Conservation (phyloP, 805 yeast species). For the Yamadazyma tumulicola region DNA sequence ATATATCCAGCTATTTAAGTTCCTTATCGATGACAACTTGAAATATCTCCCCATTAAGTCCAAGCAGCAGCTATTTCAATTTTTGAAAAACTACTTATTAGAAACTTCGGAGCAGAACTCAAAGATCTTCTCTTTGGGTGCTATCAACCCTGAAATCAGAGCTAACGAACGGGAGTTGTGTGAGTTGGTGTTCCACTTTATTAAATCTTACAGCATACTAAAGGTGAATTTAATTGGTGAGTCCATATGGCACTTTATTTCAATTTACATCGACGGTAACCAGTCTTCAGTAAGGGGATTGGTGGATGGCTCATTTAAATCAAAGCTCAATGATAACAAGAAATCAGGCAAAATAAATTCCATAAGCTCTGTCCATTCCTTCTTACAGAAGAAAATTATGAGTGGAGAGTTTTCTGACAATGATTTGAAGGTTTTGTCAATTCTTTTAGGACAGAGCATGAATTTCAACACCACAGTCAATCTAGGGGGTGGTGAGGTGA, state of each 20-base stretch:
- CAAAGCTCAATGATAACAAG: slow-evolving; percentile 45
- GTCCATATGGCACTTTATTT: slow-evolving; percentile 61
- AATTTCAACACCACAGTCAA: slow-evolving; percentile 15
- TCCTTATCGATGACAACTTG: slow-evolving; percentile 37
- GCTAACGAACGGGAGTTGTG: slow-evolving; percentile 49
- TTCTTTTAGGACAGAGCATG: slow-evolving; percentile 42
- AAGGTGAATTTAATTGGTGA: slow-evolving; percentile 58
- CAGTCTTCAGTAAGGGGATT: slow-evolving; percentile 45
- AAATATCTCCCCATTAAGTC: slow-evolving; percentile 47
- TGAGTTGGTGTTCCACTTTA: slow-evolving; percentile 46
- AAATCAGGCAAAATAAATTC: slow-evolving; percentile 48
- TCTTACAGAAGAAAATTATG: slow-evolving; percentile 45
- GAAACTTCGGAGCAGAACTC: slow-evolving; percentile 63
- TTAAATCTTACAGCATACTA: slow-evolving; percentile 51
- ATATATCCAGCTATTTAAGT: slow-evolving; percentile 52
- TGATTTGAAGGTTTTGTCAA: slow-evolving; percentile 46
- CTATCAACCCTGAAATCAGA: slow-evolving; percentile 65
- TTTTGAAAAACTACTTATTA: slow-evolving; percentile 52
- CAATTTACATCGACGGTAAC: slow-evolving; percentile 47
- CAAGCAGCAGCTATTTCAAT: slow-evolving; percentile 54
- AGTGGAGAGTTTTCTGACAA: slow-evolving; percentile 42
- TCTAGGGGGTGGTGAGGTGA: slow-evolving; percentile 4
- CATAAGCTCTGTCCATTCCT: slow-evolving; percentile 47
- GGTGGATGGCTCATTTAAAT: slow-evolving; percentile 52
- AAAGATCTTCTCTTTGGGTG: slow-evolving; percentile 64